Evolutionary conservation across 2,329 filamentous ascomycete species (phyloP).

Genomic region (Diaporthe humulicola): DNA sequence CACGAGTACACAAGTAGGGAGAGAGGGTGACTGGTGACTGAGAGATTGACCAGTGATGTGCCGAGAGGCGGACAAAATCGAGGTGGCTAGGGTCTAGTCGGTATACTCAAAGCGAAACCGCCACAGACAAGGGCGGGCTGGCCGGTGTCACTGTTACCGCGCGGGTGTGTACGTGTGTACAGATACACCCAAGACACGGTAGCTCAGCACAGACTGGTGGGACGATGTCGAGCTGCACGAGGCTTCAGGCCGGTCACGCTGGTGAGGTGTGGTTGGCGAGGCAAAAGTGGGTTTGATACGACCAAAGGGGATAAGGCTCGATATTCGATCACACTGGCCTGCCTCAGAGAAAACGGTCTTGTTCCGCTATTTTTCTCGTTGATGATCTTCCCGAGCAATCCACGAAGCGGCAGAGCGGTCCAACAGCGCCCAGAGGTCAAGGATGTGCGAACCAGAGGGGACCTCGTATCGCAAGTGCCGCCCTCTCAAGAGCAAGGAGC

Average conservation of each 20-base stretch:
- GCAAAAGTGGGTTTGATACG: conserved; percentile 17
- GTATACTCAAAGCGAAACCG: conserved; percentile 17
- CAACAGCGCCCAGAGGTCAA: neutral
- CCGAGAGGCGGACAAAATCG: neutral
- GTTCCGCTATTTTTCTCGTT: neutral
- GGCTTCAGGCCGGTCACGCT: conserved; percentile 21
- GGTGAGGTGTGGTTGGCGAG: neutral
- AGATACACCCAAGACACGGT: neutral
- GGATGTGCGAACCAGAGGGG: neutral
- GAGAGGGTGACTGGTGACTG: neutral
- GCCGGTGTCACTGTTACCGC: conserved; percentile 9
- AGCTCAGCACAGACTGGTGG: conserved; percentile 2
- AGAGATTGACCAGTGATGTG: conserved; percentile 3
- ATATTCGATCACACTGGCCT: neutral
- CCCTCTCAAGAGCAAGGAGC: neutral
- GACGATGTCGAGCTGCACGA: conserved; percentile 27
- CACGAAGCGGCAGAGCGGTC: neutral
- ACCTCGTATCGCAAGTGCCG: conserved; percentile 33
- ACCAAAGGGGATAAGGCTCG: neutral
- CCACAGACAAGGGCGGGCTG: conserved; percentile 17
- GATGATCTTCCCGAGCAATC: neutral
- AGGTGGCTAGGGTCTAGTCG: conserved; percentile 13
- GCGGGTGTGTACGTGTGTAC: neutral
- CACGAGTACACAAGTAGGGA: too few relatives aligned
- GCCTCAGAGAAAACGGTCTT: conserved; percentile 6